Evolutionary conservation across 176 grass and related monocot species (phyloP), one percentile per base, ranked within the genome.

Genomic region (Carex littledalei): DNA sequence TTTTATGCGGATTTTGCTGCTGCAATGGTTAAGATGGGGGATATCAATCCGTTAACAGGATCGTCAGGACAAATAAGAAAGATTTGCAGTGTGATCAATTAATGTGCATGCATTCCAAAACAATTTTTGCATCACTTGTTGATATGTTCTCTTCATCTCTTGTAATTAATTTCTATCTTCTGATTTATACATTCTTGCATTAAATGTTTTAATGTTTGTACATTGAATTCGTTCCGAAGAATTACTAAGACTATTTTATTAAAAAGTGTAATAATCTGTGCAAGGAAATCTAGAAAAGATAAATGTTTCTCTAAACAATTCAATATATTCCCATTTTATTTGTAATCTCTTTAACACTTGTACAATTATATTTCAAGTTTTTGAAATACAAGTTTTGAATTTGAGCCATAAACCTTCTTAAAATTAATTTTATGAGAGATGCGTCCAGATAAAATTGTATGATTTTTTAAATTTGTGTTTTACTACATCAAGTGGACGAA

Each of bases 11-110:
- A 91, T 47, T 94, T 94, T 76, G 13, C 41, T 10, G 24, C 76
- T 14, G 93, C 85, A 10, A 94, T 94, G 88, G 52, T 90, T 60
- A 90, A 88, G 0, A 90, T 92, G 88, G 91, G 83, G 0, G 84
- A 86, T 62, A 85, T 93, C 60, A 32, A 35, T 0, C 89, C 89
- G 0, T 21, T 88, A 45, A 91, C 89, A 0, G 87, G 87, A 0
- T 75, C 35, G 0, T 0, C 12, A 0, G 92, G 92, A 1, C 58
- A 94, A 81, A 88, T 91, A 70, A 89, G 92, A 70, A 69, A 37
- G 5, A 57, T 0, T 16, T 94, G 92, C 83, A 81, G 69, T 63
- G 89, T 8, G 22, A 69, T 81, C 0, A 94, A 94, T 70, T 70
- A 2, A 70, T 64, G n/a, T n/a, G 32, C 32, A 68, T 37, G 18